These are phyloP conservation scores for Coniella vitis DNA, from an alignment of 2,329 filamentous ascomycete species.

Conservation along the genomic window DNA sequence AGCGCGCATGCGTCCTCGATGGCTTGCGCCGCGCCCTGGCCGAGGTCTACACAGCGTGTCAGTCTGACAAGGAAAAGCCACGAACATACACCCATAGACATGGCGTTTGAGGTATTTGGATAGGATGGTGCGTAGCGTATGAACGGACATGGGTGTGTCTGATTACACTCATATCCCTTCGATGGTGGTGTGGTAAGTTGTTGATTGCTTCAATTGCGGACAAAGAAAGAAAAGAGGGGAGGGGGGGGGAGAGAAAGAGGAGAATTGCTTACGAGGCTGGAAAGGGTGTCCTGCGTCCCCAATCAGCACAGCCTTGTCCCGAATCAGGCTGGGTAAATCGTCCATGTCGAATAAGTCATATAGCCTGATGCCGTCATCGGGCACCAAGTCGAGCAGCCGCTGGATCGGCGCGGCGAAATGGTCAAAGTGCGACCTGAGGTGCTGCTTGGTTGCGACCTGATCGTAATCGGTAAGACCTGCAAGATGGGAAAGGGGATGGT, in stretches of 20 bases:
- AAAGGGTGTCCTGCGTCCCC: conserved; percentile 22
- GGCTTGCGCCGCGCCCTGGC: conserved; percentile 15
- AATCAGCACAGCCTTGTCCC: conserved; percentile 20
- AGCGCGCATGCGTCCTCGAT: conserved; percentile 11
- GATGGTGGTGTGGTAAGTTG: no score
- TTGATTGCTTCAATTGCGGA: no score
- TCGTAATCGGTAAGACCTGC: conserved; percentile 13
- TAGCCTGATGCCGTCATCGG: conserved; percentile 6
- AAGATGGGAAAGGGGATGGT: no score
- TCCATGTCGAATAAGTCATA: conserved; percentile 15
- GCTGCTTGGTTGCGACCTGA: conserved; percentile 10
- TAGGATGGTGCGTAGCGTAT: no score
- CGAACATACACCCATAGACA: not conserved
- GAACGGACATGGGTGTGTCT: no score
- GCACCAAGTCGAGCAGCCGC: conserved; percentile 6
- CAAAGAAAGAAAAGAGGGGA: no score
- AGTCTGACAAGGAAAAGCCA: no score
- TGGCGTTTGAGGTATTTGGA: not conserved
- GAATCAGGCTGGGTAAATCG: conserved; percentile 15
- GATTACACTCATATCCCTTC: no score
- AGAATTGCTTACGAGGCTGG: conserved; percentile 17
- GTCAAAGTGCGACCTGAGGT: conserved; percentile 5
- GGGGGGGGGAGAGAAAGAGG: no score
- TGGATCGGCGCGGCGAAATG: not conserved
- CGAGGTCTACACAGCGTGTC: no score